Evolutionary conservation across 139 green algal genomes (phyloP), one percentile per base, ranked within the genome.

Genomic region (Volvox africanus): DNA sequence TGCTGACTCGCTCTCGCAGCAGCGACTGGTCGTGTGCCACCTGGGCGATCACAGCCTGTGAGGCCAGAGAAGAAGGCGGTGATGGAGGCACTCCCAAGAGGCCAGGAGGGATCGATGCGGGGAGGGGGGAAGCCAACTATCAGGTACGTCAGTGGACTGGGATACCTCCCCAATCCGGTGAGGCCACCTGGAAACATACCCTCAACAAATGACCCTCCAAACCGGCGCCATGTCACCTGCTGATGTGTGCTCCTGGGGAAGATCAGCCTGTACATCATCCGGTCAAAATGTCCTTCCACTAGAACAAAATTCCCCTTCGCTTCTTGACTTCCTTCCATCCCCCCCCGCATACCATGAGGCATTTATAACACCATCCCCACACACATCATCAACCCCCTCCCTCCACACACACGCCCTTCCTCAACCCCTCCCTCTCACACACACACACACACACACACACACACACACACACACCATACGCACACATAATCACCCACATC

Each of bases 21-120:
- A 99, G 94, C 11, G 61, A 75, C 21, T 97, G 91, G 91, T 99
- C 97, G 50, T 96, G 94, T 0, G 87, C 75, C 22, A 97, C 95
- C 82, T 96, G 95, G 61, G 91, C 84, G 11, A 94, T 89, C 14
- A 98, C 87, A 19, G 95, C 93, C 96, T 95, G 93, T 80, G 19
- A 83, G 76, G 44, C 5, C 14, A 62, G 19, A 11, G 61, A 62
- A 36, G 82, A 14, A 22, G 33, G 82, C 9, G 22, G 30, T 33
- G 32, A 35, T 32, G 82, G 44, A 30, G 82, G 61, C 11, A 73
- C 2, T 55, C 44, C n/a, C n/a, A n/a, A 55, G 9, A 55, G 44
- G 44, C 44, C 44, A 55, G 44, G 44, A 5, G 44, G 44, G 9
- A 55, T 55, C 9, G 44, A 55, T 14, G 44, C 9, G 44, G 44